Evolutionary conservation across 23 red algal species (phyloP), one percentile per base, ranked within the genome.

Genomic region (Gracilariopsis chorda): DNA sequence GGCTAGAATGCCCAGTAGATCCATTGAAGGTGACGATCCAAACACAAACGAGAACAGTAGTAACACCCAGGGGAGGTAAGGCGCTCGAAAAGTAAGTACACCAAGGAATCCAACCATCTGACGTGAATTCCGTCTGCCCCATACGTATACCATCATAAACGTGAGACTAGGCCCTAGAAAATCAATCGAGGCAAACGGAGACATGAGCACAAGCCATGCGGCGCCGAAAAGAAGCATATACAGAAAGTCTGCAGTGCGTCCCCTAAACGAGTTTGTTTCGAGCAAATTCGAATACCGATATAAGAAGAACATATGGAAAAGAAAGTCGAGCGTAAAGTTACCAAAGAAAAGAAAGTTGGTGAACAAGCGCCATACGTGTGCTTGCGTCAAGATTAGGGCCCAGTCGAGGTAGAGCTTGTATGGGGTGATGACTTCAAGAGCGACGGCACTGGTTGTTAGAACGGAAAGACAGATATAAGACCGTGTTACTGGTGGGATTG

Each of bases 71-170:
- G 96, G 96, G 53, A 98, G 69, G 78, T 93, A 98, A 10, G 96
- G 96, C 19, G 96, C 96, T 37, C 87, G 88, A 57, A 98, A 98
- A 78, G 83, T 88, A 40, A 98, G 82, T 14, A 98, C 63, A 17
- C 96, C 96, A 9, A 98, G 82, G 69, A 98, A 95, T 51, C 80
- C 94, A 21, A 98, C 72, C 28, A 80, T 59, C 77, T 93, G 82
- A 13, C 63, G 48, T 20, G 90, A 89, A 36, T 98, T 98, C 9
- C 93, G 90, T 27, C 96, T 56, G 21, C 84, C 92, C 96, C 96
- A 98, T 7, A 98, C 87, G 88, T 98, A 98, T n/a, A 98, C 96
- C 96, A 98, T 98, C 92, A 94, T 94, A 59, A 98, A 98, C 19
- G 94, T 88, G 40, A 98, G 88, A 20, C 78, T 88, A 28, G 96